Evolutionary conservation across 1,139 yeast species (phyloP).

Genomic region (Zygoascus hellenicus): DNA sequence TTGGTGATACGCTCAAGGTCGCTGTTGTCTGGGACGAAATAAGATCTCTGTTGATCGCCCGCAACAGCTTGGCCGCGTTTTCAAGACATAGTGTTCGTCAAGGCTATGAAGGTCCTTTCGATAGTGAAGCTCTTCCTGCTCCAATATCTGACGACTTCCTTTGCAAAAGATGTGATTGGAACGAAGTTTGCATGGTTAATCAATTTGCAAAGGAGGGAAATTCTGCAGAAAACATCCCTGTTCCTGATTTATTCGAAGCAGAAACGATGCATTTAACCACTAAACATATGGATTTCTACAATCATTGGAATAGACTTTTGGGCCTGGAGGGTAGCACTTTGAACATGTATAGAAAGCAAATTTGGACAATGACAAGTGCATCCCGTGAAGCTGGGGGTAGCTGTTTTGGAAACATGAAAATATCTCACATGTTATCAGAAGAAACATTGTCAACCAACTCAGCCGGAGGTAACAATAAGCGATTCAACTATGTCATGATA

Average conservation of each 20-base stretch:
- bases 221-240: conserved; percentile 31
- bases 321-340: conserved; percentile 66
- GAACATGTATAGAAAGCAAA: conserved; percentile 49
- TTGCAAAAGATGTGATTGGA: conserved; percentile 66
- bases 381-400: conserved; percentile 61
- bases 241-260: conserved; percentile 30
- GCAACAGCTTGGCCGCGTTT: conserved; percentile 64
- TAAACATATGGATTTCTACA: conserved; percentile 49
- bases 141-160: conserved; percentile 45
- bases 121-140: conserved; percentile 47
- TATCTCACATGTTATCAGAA: conserved; percentile 14
- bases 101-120: conserved; percentile 6
- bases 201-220: conserved; percentile 60
- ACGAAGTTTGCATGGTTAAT: conserved; percentile 61
- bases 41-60: conserved; percentile 57
- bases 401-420: conserved; percentile 39
- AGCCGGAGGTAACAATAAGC: conserved; percentile 9
- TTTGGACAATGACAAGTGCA: conserved; percentile 61
- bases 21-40: conserved; percentile 42
- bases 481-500: conserved; percentile 18
- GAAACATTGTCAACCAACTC: conserved; percentile 4
- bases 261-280: conserved; percentile 49
- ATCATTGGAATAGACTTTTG: conserved; percentile 69
- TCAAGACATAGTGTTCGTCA: conserved; percentile 36
- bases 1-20: conserved; percentile 46